Percentiles rank a stretch among this genome's conserved stretches.
These are phyloP conservation scores for Solanum bulbocastanum DNA, from an alignment of 257 asterid genomes.

Conservation along the genomic window DNA sequence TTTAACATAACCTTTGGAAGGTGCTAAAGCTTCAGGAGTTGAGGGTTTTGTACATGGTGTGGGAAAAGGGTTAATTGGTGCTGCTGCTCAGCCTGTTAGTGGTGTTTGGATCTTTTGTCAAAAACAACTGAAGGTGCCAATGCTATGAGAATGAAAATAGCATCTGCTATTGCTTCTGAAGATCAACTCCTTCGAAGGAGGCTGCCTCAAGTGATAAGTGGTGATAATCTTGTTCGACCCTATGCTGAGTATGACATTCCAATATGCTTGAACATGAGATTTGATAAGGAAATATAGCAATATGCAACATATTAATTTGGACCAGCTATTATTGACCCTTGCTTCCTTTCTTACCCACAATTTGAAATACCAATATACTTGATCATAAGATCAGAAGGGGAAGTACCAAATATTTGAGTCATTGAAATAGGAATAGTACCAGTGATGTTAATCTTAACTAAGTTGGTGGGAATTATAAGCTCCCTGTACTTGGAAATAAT, in stretches of 20 bases:
- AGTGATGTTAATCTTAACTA: neutral
- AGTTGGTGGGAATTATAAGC: neutral
- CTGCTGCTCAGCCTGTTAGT: slow-evolving; percentile 98
- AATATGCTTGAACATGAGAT: neutral
- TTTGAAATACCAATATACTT: neutral
- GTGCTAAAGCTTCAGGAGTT: slow-evolving; percentile 98
- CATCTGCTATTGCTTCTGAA: slow-evolving; percentile 92
- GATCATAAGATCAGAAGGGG: neutral
- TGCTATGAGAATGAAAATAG: slow-evolving; percentile 96
- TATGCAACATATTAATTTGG: neutral
- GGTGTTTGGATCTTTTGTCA: slow-evolving; percentile 93
- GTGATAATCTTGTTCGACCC: slow-evolving; percentile 88
- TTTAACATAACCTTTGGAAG: slow-evolving; percentile 96
- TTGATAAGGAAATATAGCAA: neutral
- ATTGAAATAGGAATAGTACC: neutral
- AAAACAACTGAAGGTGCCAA: slow-evolving; percentile 99
- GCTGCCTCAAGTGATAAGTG: slow-evolving; percentile 87
- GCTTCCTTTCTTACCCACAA: neutral
- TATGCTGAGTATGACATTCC: slow-evolving; percentile 44
- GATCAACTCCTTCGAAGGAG: slow-evolving; percentile 91
- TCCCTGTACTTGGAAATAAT: neutral
- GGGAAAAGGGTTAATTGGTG: slow-evolving; percentile 97
- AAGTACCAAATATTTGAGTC: neutral
- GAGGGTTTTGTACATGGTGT: slow-evolving; percentile 99
- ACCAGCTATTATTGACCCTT: neutral